Conservation (phyloP, 164 flowering plant genomes). For the Macadamia tetraphylla region DNA sequence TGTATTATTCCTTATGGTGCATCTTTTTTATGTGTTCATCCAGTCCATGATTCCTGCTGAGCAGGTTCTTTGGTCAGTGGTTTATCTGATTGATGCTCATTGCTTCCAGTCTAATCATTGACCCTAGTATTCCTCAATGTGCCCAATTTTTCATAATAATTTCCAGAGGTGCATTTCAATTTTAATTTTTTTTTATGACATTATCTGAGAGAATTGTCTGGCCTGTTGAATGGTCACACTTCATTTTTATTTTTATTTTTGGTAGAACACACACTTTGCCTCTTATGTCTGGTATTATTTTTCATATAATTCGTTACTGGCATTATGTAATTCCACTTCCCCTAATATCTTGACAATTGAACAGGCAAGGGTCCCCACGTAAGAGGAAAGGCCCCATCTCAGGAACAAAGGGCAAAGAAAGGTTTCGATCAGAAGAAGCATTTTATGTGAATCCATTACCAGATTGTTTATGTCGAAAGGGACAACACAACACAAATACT, state of each 20-base stretch:
- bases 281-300: neutral
- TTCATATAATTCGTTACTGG: neutral
- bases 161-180: too few relatives aligned
- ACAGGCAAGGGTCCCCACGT: constrained; percentile 90
- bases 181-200: too few relatives aligned
- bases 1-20: too few relatives aligned
- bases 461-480: constrained; percentile 74
- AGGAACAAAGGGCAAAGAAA: constrained; percentile 89
- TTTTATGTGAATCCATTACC: constrained; percentile 94
- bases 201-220: too few relatives aligned
- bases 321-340: neutral
- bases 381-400: constrained; percentile 89
- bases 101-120: too few relatives aligned
- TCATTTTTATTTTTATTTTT: too few relatives aligned
- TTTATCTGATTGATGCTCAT: too few relatives aligned
- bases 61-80: too few relatives aligned
- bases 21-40: too few relatives aligned
- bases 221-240: neutral
- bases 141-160: too few relatives aligned
- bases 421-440: constrained; percentile 91
- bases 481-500: constrained; percentile 16
- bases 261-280: neutral
- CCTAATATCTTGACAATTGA: constrained; percentile 3
- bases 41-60: too few relatives aligned
- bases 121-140: too few relatives aligned